These are phyloP conservation scores for Rusavskia elegans DNA, from an alignment of 495 filamentous ascomycete genomes.

Conservation along the genomic window DNA sequence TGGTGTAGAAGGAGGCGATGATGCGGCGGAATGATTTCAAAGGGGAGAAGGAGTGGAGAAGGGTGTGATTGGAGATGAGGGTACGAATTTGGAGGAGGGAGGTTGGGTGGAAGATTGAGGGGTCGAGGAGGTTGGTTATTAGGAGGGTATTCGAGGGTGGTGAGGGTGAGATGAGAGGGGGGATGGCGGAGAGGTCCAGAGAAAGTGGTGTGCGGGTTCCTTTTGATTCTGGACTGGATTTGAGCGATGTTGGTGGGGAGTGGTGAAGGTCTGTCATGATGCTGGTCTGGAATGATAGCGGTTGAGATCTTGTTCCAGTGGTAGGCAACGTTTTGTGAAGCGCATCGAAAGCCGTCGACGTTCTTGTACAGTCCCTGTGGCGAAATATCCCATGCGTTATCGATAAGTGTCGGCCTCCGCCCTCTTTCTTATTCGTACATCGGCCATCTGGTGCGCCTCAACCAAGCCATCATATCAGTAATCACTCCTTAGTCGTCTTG, in stretches of 20 bases:
- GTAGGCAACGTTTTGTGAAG: too few species aligned
- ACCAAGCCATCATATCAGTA: too few species aligned
- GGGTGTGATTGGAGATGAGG: conserved; percentile 45
- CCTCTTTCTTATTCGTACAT: too few species aligned
- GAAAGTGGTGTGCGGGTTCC: conserved; percentile 40
- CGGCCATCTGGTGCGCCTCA: too few species aligned
- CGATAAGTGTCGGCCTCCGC: too few species aligned
- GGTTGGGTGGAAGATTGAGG: conserved; percentile 59
- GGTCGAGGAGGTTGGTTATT: conserved; percentile 74
- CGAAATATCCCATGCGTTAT: too few species aligned
- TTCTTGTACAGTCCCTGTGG: too few species aligned
- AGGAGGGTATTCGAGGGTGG: conserved; percentile 87
- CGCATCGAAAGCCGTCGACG: too few species aligned
- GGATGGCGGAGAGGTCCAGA: conserved; percentile 68
- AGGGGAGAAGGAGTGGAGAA: conserved; percentile 77
- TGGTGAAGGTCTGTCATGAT: not conserved
- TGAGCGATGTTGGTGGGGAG: conserved; percentile 3
- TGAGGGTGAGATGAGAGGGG: conserved; percentile 60
- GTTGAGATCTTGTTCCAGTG: not conserved
- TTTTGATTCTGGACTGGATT: conserved; percentile 1
- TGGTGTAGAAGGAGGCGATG: conserved; percentile 68
- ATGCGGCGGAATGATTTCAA: conserved; percentile 87
- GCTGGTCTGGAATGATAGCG: not conserved
- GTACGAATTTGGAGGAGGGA: conserved; percentile 63
- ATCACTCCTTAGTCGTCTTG: too few species aligned